A percentile compares a stretch with the other conserved stretches of the same genome.
Conservation (phyloP, 768 basidiomycete genomes). For the Glaciozyma martinii region DNA sequence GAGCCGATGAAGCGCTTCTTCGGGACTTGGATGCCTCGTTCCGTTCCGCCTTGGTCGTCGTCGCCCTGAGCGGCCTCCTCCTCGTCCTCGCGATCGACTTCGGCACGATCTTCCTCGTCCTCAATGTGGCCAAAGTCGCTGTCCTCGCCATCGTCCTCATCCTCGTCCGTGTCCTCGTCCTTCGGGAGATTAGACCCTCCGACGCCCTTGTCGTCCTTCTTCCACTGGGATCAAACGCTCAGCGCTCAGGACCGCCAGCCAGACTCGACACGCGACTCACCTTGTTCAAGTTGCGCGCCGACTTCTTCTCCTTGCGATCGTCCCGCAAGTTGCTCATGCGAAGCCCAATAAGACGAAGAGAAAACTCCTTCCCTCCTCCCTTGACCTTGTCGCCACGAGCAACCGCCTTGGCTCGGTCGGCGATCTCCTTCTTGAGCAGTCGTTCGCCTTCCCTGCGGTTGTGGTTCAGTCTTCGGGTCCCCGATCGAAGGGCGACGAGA, state of each 20-base stretch:
- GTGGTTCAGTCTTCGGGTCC: conserved; percentile 1
- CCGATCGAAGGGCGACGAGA: too few species aligned
- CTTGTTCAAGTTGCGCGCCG: conserved; percentile 3
- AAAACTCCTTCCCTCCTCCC: conserved; percentile 40
- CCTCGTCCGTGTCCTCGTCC: not conserved
- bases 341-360: conserved; percentile 75
- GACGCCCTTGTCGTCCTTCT: not conserved
- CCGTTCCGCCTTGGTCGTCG: not conserved
- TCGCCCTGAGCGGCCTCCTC: not conserved
- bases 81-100: not conserved
- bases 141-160: not conserved
- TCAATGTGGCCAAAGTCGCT: too few species aligned
- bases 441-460: conserved; percentile 63
- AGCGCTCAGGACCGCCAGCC: not conserved
- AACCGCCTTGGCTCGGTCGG: conserved; percentile 35
- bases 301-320: conserved; percentile 6
- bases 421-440: conserved; percentile 68
- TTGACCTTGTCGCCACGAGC: conserved; percentile 18
- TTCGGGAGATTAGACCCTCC: not conserved
- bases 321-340: conserved; percentile 84
- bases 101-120: not conserved
- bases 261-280: not conserved
- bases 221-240: not conserved
- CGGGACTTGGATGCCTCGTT: not conserved
- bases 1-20: not conserved